Conservation (phyloP, 1,284 basidiomycete genomes). For the Pseudozyma pruni region DNA sequence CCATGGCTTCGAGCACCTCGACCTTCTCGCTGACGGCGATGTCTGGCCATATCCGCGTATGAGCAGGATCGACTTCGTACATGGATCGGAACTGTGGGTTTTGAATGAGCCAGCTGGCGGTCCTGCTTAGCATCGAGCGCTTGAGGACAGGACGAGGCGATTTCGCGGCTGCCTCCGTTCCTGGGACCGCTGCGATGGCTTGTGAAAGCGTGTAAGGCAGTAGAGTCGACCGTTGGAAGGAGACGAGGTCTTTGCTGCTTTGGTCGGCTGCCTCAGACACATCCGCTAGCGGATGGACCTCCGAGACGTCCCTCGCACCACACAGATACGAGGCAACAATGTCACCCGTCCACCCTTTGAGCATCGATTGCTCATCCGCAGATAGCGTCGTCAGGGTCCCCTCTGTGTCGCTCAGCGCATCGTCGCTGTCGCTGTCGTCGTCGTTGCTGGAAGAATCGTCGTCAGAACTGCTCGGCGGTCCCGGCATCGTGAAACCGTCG, state of each 20-base stretch:
- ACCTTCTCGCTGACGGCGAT: constrained; percentile 29
- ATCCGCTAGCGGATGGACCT: background rate
- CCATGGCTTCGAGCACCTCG: constrained; percentile 35
- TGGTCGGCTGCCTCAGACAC: background rate
- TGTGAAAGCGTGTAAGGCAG: background rate
- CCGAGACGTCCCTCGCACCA: background rate
- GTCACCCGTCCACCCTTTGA: constrained; percentile 11
- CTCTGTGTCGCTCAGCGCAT: constrained; percentile 14
- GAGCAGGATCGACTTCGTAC: constrained; percentile 5
- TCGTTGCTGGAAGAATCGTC: constrained; percentile 15
- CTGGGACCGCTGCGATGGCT: background rate
- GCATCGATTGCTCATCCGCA: constrained; percentile 9
- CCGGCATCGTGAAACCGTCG: constrained; percentile 23
- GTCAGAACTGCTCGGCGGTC: constrained; percentile 9
- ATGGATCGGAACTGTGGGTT: constrained; percentile 42
- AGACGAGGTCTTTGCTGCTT: background rate
- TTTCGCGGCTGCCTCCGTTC: background rate
- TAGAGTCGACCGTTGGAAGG: background rate
- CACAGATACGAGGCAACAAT: constrained; percentile 19
- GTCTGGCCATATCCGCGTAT: background rate
- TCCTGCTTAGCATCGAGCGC: constrained; percentile 26
- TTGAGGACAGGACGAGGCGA: constrained; percentile 4
- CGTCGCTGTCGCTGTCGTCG: constrained; percentile 34
- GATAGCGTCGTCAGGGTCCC: constrained; percentile 8
- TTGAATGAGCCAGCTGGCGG: constrained; percentile 30